A percentile compares a stretch with the other conserved stretches of the same genome.
Conservation (phyloP, 73 alveolate species). For the Vitrella brassicaformis region DNA sequence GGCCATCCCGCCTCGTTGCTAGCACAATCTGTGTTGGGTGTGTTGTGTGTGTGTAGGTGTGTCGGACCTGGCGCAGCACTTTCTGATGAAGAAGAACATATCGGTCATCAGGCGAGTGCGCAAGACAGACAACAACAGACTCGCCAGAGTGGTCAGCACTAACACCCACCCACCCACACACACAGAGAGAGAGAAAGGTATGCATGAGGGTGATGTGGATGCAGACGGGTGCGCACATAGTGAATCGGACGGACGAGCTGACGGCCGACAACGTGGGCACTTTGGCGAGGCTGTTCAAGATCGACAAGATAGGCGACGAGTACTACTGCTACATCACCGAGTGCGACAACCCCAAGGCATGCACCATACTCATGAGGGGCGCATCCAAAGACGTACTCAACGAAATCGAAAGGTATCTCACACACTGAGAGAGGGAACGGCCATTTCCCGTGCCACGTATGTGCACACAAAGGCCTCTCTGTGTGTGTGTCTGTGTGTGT, state of each 20-base stretch:
- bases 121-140: conserved; percentile 87
- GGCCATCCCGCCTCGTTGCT: too few species aligned
- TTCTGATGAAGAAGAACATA: conserved; percentile 65
- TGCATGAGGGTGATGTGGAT: too few species aligned
- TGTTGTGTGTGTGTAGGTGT: too few species aligned
- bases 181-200: too few species aligned
- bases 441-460: too few species aligned
- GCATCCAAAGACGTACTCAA: conserved; percentile 93
- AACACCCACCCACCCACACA: too few species aligned
- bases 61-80: conserved; percentile 75
- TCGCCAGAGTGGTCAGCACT: conserved; percentile 66
- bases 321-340: conserved; percentile 80
- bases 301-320: conserved; percentile 84
- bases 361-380: conserved; percentile 93
- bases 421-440: too few species aligned
- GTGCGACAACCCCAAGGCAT: conserved; percentile 87
- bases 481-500: too few species aligned
- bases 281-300: conserved; percentile 57
- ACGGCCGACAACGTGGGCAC: not conserved
- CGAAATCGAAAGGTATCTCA: conserved; percentile 87
- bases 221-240: conserved; percentile 79
- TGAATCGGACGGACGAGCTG: conserved; percentile 73
- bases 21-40: too few species aligned
- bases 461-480: conserved; percentile 1
- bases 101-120: conserved; percentile 88